Conservation (phyloP, 805 yeast genomes). For the Yamadazyma sp. region DNA sequence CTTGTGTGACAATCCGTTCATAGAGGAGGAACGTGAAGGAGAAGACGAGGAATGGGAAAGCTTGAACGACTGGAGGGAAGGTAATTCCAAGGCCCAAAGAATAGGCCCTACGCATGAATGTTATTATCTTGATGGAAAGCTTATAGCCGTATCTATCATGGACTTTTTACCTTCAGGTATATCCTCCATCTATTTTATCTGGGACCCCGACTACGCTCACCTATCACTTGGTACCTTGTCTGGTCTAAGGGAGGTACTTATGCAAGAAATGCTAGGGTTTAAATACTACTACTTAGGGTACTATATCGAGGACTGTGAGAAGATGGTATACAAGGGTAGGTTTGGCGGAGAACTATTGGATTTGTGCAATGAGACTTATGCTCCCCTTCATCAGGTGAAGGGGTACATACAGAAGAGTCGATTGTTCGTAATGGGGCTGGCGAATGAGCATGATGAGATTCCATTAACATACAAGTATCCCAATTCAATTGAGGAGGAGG, state of each 20-base stretch:
- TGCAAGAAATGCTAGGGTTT: constrained; percentile 46
- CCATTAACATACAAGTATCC: constrained; percentile 17
- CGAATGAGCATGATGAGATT: constrained; percentile 7
- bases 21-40: constrained; percentile 24
- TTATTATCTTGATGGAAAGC: constrained; percentile 60
- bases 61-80: constrained; percentile 39
- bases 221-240: constrained; percentile 76
- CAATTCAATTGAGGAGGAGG: constrained; percentile 11
- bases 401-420: constrained; percentile 28
- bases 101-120: constrained; percentile 77
- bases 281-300: constrained; percentile 77
- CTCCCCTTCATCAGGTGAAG: constrained; percentile 34
- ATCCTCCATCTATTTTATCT: constrained; percentile 83
- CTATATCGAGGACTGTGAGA: constrained; percentile 73
- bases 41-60: constrained; percentile 35
- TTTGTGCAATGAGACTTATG: constrained; percentile 45
- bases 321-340: constrained; percentile 78
- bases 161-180: constrained; percentile 76
- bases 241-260: constrained; percentile 65
- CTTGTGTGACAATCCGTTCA: constrained; percentile 68
- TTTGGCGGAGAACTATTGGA: constrained; percentile 78
- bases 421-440: constrained; percentile 28
- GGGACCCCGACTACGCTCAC: constrained; percentile 77
- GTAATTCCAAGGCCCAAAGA: constrained; percentile 13
- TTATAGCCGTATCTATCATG: constrained; percentile 73